Evolutionary conservation across 2,329 filamentous ascomycete genomes (phyloP).

Genomic region (Gnomoniopsis smithogilvyi): DNA sequence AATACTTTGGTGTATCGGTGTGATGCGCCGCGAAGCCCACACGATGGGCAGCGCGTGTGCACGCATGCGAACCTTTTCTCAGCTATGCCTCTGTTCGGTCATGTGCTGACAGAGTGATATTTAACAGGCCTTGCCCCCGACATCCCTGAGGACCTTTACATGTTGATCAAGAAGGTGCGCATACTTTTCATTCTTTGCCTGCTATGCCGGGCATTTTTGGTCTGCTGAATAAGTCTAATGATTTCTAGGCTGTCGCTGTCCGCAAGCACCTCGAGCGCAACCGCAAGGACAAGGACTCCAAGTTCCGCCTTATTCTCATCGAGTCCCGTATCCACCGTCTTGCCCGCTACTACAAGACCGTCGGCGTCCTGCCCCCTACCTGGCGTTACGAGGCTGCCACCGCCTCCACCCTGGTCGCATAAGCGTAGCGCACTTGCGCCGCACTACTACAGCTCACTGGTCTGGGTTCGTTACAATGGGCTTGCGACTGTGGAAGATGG

Average conservation of each 20-base stretch:
- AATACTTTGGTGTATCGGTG: neutral
- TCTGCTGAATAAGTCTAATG: neutral
- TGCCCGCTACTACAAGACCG: conserved; percentile 98
- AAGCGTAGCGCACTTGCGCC: conserved; percentile 40
- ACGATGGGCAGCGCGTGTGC: neutral
- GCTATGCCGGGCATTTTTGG: neutral
- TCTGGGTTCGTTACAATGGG: neutral
- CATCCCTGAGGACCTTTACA: conserved; percentile 99
- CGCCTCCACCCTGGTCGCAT: conserved; percentile 89
- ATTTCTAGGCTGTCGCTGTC: conserved; percentile 80
- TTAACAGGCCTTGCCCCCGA: conserved; percentile 93
- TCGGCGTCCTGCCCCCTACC: conserved; percentile 78
- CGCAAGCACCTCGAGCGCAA: conserved; percentile 99
- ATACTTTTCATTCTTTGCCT: neutral
- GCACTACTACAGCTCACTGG: neutral
- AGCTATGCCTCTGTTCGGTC: conserved; percentile 81
- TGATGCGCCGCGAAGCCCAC: conserved; percentile 10
- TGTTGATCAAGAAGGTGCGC: conserved; percentile 98
- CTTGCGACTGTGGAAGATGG: conserved; percentile 10
- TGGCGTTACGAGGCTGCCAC: conserved; percentile 99
- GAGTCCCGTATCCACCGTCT: conserved; percentile 99
- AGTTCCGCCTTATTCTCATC: conserved; percentile 99
- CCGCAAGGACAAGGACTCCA: conserved; percentile 99
- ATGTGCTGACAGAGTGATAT: conserved; percentile 89
- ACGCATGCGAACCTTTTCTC: conserved; percentile 4